Percentiles rank a stretch among this genome's conserved stretches.
These are phyloP conservation scores for Trypanosoma congolense DNA, from an alignment of 208 protist genomes.

Conservation along the genomic window DNA sequence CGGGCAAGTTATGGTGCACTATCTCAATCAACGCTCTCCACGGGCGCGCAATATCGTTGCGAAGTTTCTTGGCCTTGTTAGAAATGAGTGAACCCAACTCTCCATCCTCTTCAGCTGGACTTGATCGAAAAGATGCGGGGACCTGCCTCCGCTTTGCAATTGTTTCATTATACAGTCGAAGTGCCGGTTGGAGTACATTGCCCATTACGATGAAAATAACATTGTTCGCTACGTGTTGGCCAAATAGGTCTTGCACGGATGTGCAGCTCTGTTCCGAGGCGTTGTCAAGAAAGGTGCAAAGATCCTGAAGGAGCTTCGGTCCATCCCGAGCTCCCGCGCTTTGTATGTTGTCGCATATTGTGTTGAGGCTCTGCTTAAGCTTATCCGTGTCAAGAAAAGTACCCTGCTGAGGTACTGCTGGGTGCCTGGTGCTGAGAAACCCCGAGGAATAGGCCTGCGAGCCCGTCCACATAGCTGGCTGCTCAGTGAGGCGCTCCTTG, in stretches of 20 bases:
- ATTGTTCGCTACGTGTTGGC: conserved; percentile 71
- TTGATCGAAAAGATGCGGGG: not conserved
- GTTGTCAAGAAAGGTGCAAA: conserved; percentile 39
- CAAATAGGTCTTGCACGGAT: conserved; percentile 47
- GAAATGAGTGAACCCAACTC: conserved; percentile 3
- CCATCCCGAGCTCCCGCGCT: conserved; percentile 27
- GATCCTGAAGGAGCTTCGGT: conserved; percentile 32
- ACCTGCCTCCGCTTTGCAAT: conserved; percentile 6
- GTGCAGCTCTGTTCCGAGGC: conserved; percentile 39
- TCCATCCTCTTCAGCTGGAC: conserved; percentile 13
- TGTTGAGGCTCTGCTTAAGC: conserved; percentile 17
- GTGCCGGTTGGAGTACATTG: conserved; percentile 48
- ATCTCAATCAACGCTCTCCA: conserved; percentile 45
- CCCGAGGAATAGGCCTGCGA: not conserved
- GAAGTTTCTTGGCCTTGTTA: conserved; percentile 32
- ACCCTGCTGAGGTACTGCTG: not conserved
- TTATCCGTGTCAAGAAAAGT: conserved; percentile 1
- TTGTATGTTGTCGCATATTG: conserved; percentile 27
- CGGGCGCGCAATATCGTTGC: conserved; percentile 42
- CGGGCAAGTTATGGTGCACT: conserved; percentile 37
- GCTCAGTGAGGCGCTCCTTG: too few relatives aligned
- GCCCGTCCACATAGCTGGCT: not conserved
- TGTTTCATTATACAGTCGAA: conserved; percentile 34
- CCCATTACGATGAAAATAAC: conserved; percentile 62
- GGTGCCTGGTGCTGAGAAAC: not conserved